Percentiles rank a stretch among this genome's conserved stretches.
These are phyloP conservation scores for Trichoderma afroharzianum DNA, from an alignment of 2,329 filamentous ascomycete genomes.

Conservation along the genomic window DNA sequence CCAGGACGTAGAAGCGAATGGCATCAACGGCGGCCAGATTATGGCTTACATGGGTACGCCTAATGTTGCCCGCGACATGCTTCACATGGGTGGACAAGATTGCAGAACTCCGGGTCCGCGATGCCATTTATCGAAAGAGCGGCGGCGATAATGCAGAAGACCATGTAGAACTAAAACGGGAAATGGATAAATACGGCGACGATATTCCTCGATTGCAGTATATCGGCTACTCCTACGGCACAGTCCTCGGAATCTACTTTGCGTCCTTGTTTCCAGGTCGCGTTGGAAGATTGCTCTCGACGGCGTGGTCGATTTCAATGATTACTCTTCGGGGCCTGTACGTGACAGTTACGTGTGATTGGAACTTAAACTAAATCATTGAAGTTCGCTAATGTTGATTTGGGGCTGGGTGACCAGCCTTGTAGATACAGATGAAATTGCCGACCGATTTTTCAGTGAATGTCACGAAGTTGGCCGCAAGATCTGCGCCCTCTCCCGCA, in stretches of 20 bases:
- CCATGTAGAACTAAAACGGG: background rate
- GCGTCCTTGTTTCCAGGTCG: background rate
- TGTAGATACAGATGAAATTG: background rate
- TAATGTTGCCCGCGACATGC: background rate
- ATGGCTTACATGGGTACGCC: background rate
- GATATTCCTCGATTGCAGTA: background rate
- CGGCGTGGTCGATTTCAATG: background rate
- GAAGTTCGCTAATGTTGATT: background rate
- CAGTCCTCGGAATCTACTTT: background rate
- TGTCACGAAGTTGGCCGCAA: background rate
- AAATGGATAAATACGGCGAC: background rate
- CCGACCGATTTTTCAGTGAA: background rate
- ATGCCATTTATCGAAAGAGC: background rate
- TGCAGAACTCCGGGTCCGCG: background rate
- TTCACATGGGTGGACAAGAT: background rate
- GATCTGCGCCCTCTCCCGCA: background rate
- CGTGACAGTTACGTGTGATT: background rate
- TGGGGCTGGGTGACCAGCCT: background rate
- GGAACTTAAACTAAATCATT: background rate
- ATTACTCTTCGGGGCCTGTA: background rate
- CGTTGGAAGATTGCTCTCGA: background rate
- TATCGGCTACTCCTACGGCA: background rate
- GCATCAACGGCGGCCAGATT: background rate
- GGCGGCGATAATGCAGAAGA: background rate
- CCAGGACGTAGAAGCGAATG: background rate